Conservation (phyloP, 2,329 filamentous ascomycete genomes). For the Ceratocystis smalleyi region DNA sequence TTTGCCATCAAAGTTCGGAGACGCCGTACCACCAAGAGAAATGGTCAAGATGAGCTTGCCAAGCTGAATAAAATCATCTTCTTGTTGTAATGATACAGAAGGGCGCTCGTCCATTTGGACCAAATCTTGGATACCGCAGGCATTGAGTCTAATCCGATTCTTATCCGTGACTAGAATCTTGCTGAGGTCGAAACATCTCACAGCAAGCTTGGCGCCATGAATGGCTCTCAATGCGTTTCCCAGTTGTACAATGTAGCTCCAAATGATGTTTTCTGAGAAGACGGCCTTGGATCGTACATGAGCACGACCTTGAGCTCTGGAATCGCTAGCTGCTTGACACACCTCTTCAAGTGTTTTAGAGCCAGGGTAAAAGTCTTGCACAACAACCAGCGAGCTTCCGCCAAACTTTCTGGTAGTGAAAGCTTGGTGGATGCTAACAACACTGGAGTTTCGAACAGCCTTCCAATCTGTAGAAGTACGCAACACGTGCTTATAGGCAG, state of each 20-base stretch:
- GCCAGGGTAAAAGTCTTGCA: slow-evolving; percentile 82
- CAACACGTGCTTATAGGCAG: slow-evolving; percentile 68
- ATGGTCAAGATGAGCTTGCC: slow-evolving; percentile 73
- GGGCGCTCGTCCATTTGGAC: slow-evolving; percentile 61
- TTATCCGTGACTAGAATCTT: slow-evolving; percentile 86
- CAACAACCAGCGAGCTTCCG: slow-evolving; percentile 78
- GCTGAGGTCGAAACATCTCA: slow-evolving; percentile 68
- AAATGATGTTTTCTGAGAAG: slow-evolving; percentile 60
- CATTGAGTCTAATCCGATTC: slow-evolving; percentile 74
- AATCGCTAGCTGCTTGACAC: slow-evolving; percentile 39
- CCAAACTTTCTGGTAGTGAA: slow-evolving; percentile 90
- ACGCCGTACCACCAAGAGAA: slow-evolving; percentile 6
- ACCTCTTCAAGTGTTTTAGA: slow-evolving; percentile 80
- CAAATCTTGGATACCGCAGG: slow-evolving; percentile 80
- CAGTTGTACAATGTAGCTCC: slow-evolving; percentile 86
- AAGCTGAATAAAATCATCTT: slow-evolving; percentile 73
- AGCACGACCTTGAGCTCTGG: slow-evolving; percentile 17
- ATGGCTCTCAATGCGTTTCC: slow-evolving; percentile 77
- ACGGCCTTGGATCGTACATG: slow-evolving; percentile 28
- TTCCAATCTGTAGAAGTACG: slow-evolving; percentile 80
- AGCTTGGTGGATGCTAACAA: slow-evolving; percentile 77
- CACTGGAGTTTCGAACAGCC: slow-evolving; percentile 60
- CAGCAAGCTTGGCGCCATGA: slow-evolving; percentile 65
- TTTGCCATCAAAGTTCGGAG: slow-evolving; percentile 6
- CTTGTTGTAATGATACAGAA: slow-evolving; percentile 60